A percentile compares a stretch with the other conserved stretches of the same genome.
Conservation (phyloP, 768 basidiomycete genomes). For the Fomitopsis pulvina region DNA sequence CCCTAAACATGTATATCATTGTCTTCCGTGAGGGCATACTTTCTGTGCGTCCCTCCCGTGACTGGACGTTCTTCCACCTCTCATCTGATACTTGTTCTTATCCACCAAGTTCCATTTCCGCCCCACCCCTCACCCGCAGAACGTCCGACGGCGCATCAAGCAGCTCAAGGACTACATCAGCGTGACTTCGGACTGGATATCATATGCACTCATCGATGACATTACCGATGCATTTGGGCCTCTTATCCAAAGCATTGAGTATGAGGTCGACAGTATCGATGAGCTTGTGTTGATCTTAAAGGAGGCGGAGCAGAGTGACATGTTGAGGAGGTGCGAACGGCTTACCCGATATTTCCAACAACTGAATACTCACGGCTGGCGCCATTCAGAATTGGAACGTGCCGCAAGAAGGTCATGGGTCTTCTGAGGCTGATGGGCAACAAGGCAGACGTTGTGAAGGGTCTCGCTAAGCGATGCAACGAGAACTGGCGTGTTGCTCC, state of each 20-base stretch:
- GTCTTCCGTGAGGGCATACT: constrained; percentile 96
- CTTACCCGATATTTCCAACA: not conserved
- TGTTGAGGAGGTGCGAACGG: constrained; percentile 63
- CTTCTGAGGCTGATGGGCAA: constrained; percentile 95
- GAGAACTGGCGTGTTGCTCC: constrained; percentile 99
- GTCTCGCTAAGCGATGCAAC: constrained; percentile 94
- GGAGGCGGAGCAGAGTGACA: constrained; percentile 94
- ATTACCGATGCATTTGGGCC: constrained; percentile 99
- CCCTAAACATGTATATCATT: constrained; percentile 99
- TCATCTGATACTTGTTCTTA: not conserved
- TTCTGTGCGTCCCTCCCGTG: constrained; percentile 55
- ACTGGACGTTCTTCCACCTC: not conserved
- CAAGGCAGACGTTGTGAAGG: constrained; percentile 99
- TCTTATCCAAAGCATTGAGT: constrained; percentile 96
- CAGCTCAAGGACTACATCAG: constrained; percentile 98
- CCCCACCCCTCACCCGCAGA: constrained; percentile 95
- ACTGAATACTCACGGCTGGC: not conserved
- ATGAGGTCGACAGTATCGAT: constrained; percentile 98
- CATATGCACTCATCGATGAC: constrained; percentile 98
- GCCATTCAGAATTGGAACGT: constrained; percentile 76
- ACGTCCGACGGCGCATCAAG: constrained; percentile 95
- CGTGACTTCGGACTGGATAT: constrained; percentile 99
- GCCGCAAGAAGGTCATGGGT: constrained; percentile 99
- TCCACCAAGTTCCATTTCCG: constrained; percentile 95
- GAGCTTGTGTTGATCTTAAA: constrained; percentile 96